Base-by-base conservation (phyloP, 1,139 yeast species). In the Nakaseomyces kungkrabaensis region DNA sequence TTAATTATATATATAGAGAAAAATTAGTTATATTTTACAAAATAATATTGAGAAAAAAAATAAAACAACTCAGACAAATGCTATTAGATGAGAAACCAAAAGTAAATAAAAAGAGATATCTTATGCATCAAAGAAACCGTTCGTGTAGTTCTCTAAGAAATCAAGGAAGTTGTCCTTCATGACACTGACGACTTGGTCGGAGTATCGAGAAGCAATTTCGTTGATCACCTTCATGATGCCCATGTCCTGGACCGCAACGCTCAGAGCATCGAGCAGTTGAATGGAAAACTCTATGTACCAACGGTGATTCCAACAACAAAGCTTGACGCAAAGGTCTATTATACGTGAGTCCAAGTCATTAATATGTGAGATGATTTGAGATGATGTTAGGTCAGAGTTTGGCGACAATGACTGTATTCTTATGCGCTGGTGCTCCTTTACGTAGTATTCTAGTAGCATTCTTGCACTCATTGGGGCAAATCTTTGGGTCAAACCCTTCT, bases 221-320 rank as follows among this genome's bases (percentile, higher is more conserved):
- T 83, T 83, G 56, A 79, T 81, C 36, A 88, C 79, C 67, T 85
- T 87, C 44, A 85, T 79, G 43, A 84, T 69, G 0, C 96, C 96
- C 60, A 86, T 89, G 59, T 82, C 83, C 31, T 80, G 79, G 32
- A 87, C 82, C 54, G 87, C 72, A 50, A 75, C 78, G 41, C 79
- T 72, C 51, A 89, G 68, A 1, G 80, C 72, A 34, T 71, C 67
- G 24, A 82, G 65, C 51, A 88, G 72, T 46, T 74, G 72, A 29
- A 94, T 87, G 8, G 95, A 82, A 61, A 89, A 90, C 58, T 90
- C 96, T 56, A 82, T 78, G 69, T 92, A 94, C 98, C 98, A 94
- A 64, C 98, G 80, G 68, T 89, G 97, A 64, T 89, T 86, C 97
- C 97, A 92, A 24, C 95, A 95, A 37, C 85, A 72, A 51, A 92